These are phyloP conservation scores for Endogone sp. DNA, from an alignment of 192 early-diverging fungal genomes.

Conservation along the genomic window DNA sequence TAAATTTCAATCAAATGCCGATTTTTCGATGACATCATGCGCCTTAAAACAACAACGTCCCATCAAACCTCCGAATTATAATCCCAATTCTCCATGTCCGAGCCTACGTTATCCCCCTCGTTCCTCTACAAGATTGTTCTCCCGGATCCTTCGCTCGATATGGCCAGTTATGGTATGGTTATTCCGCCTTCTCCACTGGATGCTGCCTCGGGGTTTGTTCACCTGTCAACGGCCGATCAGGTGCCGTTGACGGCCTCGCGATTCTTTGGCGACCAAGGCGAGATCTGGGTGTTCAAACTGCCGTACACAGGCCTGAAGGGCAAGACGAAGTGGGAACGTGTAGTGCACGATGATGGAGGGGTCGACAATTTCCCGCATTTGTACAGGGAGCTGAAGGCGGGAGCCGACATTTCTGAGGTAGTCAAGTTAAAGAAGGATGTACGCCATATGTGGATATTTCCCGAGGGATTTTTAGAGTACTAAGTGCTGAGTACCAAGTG, in stretches of 20 bases:
- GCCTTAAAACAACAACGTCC: no score
- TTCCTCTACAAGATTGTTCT: constrained; percentile 11
- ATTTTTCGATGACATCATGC: no score
- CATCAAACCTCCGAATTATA: no score
- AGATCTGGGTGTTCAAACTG: constrained; percentile 11
- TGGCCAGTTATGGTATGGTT: background rate
- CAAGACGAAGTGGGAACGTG: constrained; percentile 2
- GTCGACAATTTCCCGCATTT: constrained; percentile 8
- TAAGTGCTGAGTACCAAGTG: background rate
- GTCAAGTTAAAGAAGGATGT: constrained; percentile 2
- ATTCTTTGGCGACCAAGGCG: constrained; percentile 5
- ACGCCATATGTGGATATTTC: constrained; percentile 4
- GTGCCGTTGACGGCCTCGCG: constrained; percentile 2
- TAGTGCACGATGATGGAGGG: constrained; percentile 7
- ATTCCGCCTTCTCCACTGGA: constrained; percentile 9
- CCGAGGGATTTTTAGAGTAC: constrained; percentile 6
- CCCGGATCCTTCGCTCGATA: background rate
- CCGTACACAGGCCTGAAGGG: constrained; percentile 2
- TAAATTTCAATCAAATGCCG: no score
- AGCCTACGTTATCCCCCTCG: background rate
- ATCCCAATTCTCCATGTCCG: no score
- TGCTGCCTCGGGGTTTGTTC: constrained; percentile 5
- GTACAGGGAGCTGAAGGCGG: background rate
- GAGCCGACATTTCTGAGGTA: constrained; percentile 5
- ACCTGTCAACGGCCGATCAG: constrained; percentile 8